Percentiles rank a stretch among this genome's conserved stretches.
Conservation (phyloP, 345 rosid genomes). For the Leavenworthia alabamica region DNA sequence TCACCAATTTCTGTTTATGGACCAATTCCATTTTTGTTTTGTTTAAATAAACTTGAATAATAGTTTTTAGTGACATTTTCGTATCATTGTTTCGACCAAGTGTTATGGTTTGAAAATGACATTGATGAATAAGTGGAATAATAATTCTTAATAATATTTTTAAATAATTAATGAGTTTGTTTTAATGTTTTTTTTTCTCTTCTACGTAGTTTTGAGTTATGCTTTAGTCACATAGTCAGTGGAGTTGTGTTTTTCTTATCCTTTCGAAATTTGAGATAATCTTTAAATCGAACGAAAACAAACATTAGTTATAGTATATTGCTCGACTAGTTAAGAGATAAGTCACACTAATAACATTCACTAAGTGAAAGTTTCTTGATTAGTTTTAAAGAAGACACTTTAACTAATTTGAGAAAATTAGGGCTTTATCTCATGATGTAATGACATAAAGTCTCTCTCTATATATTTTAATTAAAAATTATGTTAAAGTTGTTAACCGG, state of each 20-base stretch:
- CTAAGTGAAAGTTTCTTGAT: slow-evolving; percentile 1
- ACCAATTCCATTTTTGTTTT: slow-evolving; percentile 9
- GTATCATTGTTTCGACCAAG: not conserved
- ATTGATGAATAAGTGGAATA: too few relatives aligned
- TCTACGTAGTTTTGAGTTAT: too few relatives aligned
- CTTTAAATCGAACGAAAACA: not conserved
- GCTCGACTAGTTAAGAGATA: slow-evolving; percentile 12
- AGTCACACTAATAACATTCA: slow-evolving; percentile 18
- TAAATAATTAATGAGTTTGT: too few relatives aligned
- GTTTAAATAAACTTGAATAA: not conserved
- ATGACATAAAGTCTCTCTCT: slow-evolving; percentile 28
- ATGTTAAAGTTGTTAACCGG: slow-evolving; percentile 28
- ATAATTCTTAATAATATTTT: too few relatives aligned
- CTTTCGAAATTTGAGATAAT: not conserved
- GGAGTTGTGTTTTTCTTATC: not conserved
- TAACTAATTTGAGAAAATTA: slow-evolving; percentile 33
- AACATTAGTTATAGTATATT: not conserved
- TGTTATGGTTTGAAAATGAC: too few relatives aligned
- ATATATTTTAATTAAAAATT: slow-evolving; percentile 5
- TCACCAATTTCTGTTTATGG: slow-evolving; percentile 25
- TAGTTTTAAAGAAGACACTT: slow-evolving; percentile 21
- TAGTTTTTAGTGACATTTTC: not conserved
- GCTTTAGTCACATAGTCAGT: too few relatives aligned
- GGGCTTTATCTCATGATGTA: slow-evolving; percentile 34
- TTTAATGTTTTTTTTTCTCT: too few relatives aligned